Conservation (phyloP, 192 early-diverging fungal species). For the Coemansia sp. region DNA sequence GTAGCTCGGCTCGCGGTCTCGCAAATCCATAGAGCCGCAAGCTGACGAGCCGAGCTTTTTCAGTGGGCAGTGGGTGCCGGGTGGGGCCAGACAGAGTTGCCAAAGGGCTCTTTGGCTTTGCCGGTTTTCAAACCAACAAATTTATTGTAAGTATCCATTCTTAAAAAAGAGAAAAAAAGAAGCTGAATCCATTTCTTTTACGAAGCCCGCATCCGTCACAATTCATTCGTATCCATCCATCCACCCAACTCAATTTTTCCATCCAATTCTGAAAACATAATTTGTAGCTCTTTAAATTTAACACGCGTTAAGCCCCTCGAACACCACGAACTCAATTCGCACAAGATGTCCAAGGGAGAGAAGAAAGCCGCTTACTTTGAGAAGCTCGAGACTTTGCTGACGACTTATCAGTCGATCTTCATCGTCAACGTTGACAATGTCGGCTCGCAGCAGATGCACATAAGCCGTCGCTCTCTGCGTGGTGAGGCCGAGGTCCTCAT, state of each 20-base stretch:
- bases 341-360: slow-evolving; percentile 53
- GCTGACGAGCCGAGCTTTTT: not conserved
- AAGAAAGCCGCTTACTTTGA: slow-evolving; percentile 97
- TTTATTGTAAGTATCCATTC: slow-evolving; percentile 4
- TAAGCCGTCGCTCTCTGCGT: slow-evolving; percentile 89
- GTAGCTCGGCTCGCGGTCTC: not conserved
- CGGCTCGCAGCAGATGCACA: slow-evolving; percentile 99
- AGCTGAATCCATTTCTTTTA: not conserved
- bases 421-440: slow-evolving; percentile 99
- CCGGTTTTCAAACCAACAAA: not conserved
- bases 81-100: not conserved
- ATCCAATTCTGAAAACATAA: not conserved
- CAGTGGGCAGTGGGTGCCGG: not conserved
- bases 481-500: slow-evolving; percentile 91
- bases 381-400: slow-evolving; percentile 86
- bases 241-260: not conserved
- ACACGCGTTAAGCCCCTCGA: slow-evolving; percentile 39
- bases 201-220: not conserved
- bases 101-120: not conserved
- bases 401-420: slow-evolving; percentile 96
- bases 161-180: not conserved
- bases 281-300: slow-evolving; percentile 48
- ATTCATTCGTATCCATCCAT: slow-evolving; percentile 4
- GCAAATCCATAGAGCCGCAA: not conserved
- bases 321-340: slow-evolving; percentile 22